phyloP scores from a whole-genome alignment of 140 eudicot species.

The Flaveria floridana region DNA sequence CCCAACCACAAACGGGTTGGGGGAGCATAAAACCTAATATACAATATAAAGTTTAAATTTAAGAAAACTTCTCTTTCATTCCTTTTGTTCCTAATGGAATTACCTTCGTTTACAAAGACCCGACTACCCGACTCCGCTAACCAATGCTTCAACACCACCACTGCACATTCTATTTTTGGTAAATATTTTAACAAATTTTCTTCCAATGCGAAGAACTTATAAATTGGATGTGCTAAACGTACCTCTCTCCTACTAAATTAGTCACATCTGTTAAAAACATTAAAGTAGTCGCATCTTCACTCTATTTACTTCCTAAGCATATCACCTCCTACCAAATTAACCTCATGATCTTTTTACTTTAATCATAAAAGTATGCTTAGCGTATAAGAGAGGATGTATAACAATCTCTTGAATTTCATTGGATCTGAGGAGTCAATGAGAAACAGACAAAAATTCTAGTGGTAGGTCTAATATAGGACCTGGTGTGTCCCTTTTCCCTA shows the following conservation, averaged over 20 bases:
- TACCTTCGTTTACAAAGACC: background rate
- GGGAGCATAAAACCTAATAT: background rate
- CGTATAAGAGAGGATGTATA: no score
- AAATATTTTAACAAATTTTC: background rate
- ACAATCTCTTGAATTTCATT: constrained; percentile 16
- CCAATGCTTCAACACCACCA: no score
- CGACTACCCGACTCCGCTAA: background rate
- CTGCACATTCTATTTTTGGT: background rate
- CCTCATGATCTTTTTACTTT: no score
- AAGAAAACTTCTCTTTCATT: background rate
- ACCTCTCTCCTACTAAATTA: no score
- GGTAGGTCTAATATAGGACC: constrained; percentile 53
- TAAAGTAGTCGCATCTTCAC: no score
- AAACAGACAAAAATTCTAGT: constrained; percentile 55
- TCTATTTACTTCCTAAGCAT: no score
- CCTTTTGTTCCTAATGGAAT: background rate
- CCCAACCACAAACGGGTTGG: background rate
- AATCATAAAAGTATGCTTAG: no score
- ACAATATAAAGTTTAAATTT: background rate
- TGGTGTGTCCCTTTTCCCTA: constrained; percentile 48
- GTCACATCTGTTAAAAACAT: no score
- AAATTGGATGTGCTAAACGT: background rate
- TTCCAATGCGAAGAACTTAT: background rate
- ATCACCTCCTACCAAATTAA: no score
- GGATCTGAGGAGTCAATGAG: constrained; percentile 23